Evolutionary conservation across 768 basidiomycete genomes (phyloP), one percentile per base, ranked within the genome.

Genomic region (Hygrophoropsis aurantiaca): DNA sequence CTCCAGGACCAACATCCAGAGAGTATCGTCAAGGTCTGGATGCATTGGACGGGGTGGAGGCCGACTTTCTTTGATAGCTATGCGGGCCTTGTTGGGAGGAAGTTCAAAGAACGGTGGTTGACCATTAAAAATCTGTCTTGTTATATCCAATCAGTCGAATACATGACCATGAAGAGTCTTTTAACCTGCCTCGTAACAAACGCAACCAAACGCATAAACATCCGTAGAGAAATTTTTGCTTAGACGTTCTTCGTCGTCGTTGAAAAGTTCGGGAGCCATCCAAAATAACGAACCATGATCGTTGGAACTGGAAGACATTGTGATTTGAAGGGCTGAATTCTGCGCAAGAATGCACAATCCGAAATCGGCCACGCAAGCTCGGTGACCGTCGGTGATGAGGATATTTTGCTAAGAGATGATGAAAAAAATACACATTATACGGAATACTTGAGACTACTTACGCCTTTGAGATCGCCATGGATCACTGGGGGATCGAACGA

Each of bases 391-490:
- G 4, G 50, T 55, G 25, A 55, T 33, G 35, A 55, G 44, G 21
- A 55, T 45, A 37, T 55, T 55, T 5, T 16, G 41, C 54, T 55
- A 19, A 15, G 36, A 38, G 7, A 38, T 16, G 36, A 38, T 38
- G 36, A 21, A 21, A n/a, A n/a, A n/a, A n/a, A n/a, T n/a, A 6
- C 16, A 16, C 9, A 21, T 7, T 9, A 21, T 13, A 6, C 7
- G 27, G 13, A 6, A 30, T 30, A 30, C 33, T 13, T 33, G 26
- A n/a, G 21, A 35, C 30, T 10, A 56, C 44, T 41, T 36, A 65
- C 64, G 33, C 60, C 62, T 58, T 65, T 65, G 16, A 68, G 50
- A 49, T 67, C 64, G 11, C 65, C 64, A 37, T 67, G 65, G n/a
- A 64, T 55, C 7, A 66, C 58, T 18, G 62, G 60, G 2, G 62